Base-by-base conservation (phyloP, 495 filamentous ascomycete species). In the Aspergillus leporis region DNA sequence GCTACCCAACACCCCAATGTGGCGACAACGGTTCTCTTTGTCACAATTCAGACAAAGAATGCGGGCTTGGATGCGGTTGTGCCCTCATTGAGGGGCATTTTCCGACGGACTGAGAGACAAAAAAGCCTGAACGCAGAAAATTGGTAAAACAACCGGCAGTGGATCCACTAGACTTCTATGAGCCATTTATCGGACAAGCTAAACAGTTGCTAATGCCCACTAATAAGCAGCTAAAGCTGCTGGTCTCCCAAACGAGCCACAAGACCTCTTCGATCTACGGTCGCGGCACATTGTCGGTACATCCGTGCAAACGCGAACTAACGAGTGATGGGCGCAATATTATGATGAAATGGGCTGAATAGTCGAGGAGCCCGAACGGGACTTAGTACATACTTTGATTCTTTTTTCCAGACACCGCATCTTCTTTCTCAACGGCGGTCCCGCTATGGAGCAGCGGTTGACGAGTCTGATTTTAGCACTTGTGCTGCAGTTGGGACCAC, bases 281-380 rank as follows among this genome's bases (percentile, higher is more conserved):
- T 45, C 41, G 18, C 18, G 41, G 18, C 41, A 45, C n/a, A 45
- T 45, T 45, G 41, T 45, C 19, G 41, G 41, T 47, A 19, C 43
- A 47, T 47, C 21, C 21, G 43, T 47, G 43, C 19, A 47, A 47
- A 47, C 19, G 21, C 43, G 21, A 23, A 47, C 43, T 47, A 47
- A 47, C 41, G 41, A 45, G 41, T 45, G 41, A 47, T n/a, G 43
- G 16, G 19, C 41, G 43, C 43, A 23, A 47, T 47, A 47, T 47
- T 16, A 47, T 47, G 43, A 47, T 47, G 43, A 23, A 12, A 47
- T 22, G 19, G 43, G 16, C 13, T 23, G 18, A 47, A 47, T 18
- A 45, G 41, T 45, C 18, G 16, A 36, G 34, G 38, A 47, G 19
- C 19, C n/a, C 43, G 43, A 47, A 22, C 21, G 43, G 43, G 43